phyloP scores from a whole-genome alignment of 768 basidiomycete species.

The Lepiota venenata region DNA sequence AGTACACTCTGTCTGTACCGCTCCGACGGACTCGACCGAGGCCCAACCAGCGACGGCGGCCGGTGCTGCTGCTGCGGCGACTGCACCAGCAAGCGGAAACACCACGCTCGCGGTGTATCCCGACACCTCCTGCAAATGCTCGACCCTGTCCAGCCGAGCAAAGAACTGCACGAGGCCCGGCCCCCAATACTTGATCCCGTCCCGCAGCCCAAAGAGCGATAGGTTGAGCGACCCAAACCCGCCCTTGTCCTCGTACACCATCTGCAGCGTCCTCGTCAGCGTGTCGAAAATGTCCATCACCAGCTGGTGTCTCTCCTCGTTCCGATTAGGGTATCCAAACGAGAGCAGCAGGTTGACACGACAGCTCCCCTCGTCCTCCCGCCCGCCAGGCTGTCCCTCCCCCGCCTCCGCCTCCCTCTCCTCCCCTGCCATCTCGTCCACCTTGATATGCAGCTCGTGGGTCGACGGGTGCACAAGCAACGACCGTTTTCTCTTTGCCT shows the following conservation, averaged over 20 bases:
- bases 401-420: neutral
- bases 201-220: conserved; percentile 1
- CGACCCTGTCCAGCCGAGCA: neutral
- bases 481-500: neutral
- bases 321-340: conserved; percentile 1
- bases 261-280: conserved; percentile 2
- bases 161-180: neutral
- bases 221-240: conserved; percentile 7
- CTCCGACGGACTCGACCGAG: neutral
- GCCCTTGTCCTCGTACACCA: conserved; percentile 9
- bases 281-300: conserved; percentile 5
- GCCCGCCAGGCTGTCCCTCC: neutral
- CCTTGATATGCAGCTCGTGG: neutral
- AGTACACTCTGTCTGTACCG: conserved; percentile 5
- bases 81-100: conserved; percentile 6
- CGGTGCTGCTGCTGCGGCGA: conserved; percentile 4
- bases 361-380: neutral
- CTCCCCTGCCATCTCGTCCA: neutral
- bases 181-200: conserved; percentile 5
- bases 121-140: conserved; percentile 8
- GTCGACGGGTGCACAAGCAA: conserved; percentile 1
- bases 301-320: conserved; percentile 5
- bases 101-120: conserved; percentile 9
- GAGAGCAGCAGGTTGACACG: conserved; percentile 1
- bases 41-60: neutral